Evolutionary conservation across 495 filamentous ascomycete species (phyloP).

Genomic region (Neurospora sp.): DNA sequence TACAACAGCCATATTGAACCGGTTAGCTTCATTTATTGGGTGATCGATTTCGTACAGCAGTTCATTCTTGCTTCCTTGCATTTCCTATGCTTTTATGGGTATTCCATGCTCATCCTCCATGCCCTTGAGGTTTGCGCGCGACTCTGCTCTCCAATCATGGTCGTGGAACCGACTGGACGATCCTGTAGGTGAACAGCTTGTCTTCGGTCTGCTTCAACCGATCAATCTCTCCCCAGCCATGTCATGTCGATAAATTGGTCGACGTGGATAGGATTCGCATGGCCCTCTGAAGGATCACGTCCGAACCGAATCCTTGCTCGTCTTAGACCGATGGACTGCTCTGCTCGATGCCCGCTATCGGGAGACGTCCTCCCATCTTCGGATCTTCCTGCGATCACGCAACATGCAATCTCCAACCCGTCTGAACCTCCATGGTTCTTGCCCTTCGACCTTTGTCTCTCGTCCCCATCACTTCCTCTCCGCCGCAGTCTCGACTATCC

Average conservation of each 20-base stretch:
- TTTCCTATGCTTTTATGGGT: not conserved
- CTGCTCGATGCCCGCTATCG: not conserved
- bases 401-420: not conserved
- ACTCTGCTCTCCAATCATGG: not conserved
- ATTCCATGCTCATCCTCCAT: not conserved
- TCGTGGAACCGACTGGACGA: not conserved
- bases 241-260: not conserved
- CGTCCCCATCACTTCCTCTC: not conserved
- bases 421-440: not conserved
- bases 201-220: not conserved
- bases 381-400: not conserved
- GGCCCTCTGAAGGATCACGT: not conserved
- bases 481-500: slow-evolving; percentile 19
- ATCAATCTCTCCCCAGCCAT: not conserved
- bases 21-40: not conserved
- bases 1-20: not conserved
- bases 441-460: not conserved
- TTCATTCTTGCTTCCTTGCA: not conserved
- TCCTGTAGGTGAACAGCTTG: not conserved
- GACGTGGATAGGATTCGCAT: not conserved
- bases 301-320: not conserved
- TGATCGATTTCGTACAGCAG: not conserved
- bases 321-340: not conserved
- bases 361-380: not conserved
- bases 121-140: not conserved